Base-by-base conservation (phyloP, 2,329 filamentous ascomycete genomes). In the Colletotrichum sublineola region DNA sequence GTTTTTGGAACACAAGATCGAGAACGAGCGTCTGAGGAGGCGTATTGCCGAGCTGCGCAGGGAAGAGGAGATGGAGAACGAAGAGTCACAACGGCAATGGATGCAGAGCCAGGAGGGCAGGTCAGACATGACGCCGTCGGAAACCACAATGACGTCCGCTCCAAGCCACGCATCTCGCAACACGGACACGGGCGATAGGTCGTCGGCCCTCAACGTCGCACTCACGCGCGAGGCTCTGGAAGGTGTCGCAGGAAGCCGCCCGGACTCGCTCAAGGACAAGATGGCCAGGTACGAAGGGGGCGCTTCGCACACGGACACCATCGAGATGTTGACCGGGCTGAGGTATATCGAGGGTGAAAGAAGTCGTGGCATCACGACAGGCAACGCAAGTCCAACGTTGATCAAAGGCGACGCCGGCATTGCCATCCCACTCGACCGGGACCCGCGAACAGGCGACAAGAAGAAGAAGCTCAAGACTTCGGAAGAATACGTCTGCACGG, bases 1-100 rank as follows among this genome's bases (percentile, higher is more conserved):
- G 0, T 98, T 98, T 78, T 86, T 98, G 38, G 96, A 98, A 80
- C 95, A 98, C 84, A 98, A 98, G 82, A 96, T 97, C 67, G 96
- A 98, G 81, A 97, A 98, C 78, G 95, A 97, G 83, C 90, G 95
- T 5, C 83, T 98, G 61, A 91, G 90, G 77, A 93, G 94, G 77
- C 91, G 94, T 55, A 97, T 98, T 74, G 91, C 92, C 24, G 94
- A 97, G 82, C 85, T 98, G 67, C 94, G 93, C 76, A 88, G 89
- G 73, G 96, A 98, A 81, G 96, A 98, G 80, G 90, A 92, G 68
- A 93, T 95, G 67, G 95, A 97, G 73, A 87, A 88, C 20, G 92
- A 93, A 71, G 89, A 91, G 69, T 88, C 90, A 63, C 88, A 91
- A 71, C 86, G 86, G 74, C 87, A 91, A 56, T 91, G 89, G 85